phyloP scores from a whole-genome alignment of 2,329 filamentous ascomycete species.

The Sphaerostilbella broomeana region DNA sequence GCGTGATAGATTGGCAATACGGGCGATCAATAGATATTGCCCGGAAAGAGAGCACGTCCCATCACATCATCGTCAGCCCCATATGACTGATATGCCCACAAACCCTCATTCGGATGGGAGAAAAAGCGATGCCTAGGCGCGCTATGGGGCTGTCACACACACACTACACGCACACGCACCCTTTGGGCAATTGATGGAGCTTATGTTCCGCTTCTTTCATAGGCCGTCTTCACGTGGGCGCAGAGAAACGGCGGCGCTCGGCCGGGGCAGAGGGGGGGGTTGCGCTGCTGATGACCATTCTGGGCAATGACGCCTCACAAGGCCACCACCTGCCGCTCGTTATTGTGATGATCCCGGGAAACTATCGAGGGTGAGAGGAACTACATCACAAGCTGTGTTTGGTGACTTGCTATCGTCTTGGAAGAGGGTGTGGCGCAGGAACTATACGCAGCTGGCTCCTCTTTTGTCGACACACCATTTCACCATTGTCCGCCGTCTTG shows the following conservation, averaged over 20 bases:
- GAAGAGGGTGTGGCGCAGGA: background rate
- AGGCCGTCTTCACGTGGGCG: conserved; percentile 20
- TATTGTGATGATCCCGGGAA: too few relatives aligned
- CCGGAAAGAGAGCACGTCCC: too few relatives aligned
- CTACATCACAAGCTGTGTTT: conserved; percentile 6
- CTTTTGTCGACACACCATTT: background rate
- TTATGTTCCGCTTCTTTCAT: conserved; percentile 2
- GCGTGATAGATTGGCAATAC: too few relatives aligned
- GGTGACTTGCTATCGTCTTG: conserved; percentile 5
- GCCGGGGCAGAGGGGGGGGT: too few relatives aligned
- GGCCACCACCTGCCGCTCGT: conserved; percentile 17
- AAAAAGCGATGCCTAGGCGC: too few relatives aligned
- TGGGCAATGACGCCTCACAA: conserved; percentile 18
- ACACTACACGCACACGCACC: background rate
- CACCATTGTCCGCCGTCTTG: background rate
- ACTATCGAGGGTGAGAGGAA: conserved; percentile 4
- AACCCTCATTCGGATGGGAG: too few relatives aligned
- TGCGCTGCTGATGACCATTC: conserved; percentile 22
- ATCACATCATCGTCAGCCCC: too few relatives aligned
- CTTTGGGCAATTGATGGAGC: background rate
- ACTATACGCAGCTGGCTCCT: background rate
- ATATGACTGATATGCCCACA: too few relatives aligned
- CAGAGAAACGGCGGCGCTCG: conserved; percentile 15
- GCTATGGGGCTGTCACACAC: too few relatives aligned
- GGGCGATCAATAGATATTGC: too few relatives aligned